Evolutionary conservation across 31 red algal species (phyloP).

Genomic region (Odonthalia washingtoniensis): DNA sequence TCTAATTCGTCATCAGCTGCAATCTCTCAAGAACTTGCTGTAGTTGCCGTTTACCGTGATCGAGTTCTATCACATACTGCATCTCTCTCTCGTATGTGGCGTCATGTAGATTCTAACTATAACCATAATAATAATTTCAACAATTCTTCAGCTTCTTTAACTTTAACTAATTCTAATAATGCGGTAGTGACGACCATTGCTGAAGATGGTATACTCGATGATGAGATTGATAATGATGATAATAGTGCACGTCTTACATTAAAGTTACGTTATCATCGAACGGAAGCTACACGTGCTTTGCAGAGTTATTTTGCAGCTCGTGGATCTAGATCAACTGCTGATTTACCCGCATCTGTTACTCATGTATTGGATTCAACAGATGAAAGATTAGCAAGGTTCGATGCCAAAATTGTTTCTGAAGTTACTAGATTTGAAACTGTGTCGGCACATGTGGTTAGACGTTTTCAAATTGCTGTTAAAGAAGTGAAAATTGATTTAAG

Average conservation of each 20-base stretch:
- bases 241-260: not conserved
- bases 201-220: constrained; percentile 21
- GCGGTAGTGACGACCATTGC: no score
- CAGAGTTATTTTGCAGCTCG: constrained; percentile 34
- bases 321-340: constrained; percentile 1
- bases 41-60: constrained; percentile 45
- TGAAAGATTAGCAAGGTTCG: constrained; percentile 7
- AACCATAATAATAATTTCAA: no score
- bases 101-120: constrained; percentile 17
- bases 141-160: no score
- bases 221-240: not conserved
- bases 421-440: constrained; percentile 30
- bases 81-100: not conserved
- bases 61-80: not conserved
- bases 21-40: constrained; percentile 25
- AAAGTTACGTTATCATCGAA: constrained; percentile 4
- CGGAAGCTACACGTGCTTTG: constrained; percentile 8
- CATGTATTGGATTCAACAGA: constrained; percentile 21
- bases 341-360: not conserved
- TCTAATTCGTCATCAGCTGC: not conserved
- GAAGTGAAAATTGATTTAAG: no score
- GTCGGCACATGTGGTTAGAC: not conserved
- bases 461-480: constrained; percentile 15
- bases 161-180: no score
- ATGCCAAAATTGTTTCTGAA: constrained; percentile 27